Evolutionary conservation across 306 rosid genomes (phyloP), one percentile per base, ranked within the genome.

Genomic region (Sophora flavescens): DNA sequence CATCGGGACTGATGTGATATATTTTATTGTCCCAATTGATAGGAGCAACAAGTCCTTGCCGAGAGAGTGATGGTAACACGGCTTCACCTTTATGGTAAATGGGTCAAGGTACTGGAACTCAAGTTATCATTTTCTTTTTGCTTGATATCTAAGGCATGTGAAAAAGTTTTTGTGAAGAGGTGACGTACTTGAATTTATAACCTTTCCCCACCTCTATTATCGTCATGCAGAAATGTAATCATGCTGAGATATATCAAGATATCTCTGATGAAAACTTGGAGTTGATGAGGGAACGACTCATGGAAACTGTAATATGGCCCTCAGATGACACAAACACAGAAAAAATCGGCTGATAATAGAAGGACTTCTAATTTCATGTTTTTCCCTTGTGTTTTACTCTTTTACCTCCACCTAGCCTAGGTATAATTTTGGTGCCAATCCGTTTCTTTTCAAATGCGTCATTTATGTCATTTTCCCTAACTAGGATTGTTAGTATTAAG

Each of bases 61-160:
- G 99, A 95, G 81, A 88, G 99, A 87, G 97, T 95, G 71, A 95
- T 95, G 99, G 78, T 95, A 71, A 95, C 99, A 38, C 70, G 99
- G 75, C 99, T 95, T 67, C 92, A 92, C 79, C 93, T 95, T 33
- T 95, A 92, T 67, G 87, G 96, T 16, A 92, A 92, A 92, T 95
- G 99, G 99, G 73, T 88, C 44, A 90, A 95, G 99, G 99, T 92
- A 83, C 79, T 72, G 15, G 33, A 78, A 80, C 17, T 78, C 36
- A 22, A 39, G 12, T 61, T 48, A 17, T 57, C 47, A 33, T 47
- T 47, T 47, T 47, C 50, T 44, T 44, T 44, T 44, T 10, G 6
- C 36, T 0, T 60, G 3, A 36, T 63, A 26, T 66, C 36, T 39
- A 30, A 61, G 68, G 50, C 81, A 63, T 63, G 41, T 35, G 3